Base-by-base conservation (phyloP, 1,139 yeast genomes). In the Geotrichum klebahnii region DNA sequence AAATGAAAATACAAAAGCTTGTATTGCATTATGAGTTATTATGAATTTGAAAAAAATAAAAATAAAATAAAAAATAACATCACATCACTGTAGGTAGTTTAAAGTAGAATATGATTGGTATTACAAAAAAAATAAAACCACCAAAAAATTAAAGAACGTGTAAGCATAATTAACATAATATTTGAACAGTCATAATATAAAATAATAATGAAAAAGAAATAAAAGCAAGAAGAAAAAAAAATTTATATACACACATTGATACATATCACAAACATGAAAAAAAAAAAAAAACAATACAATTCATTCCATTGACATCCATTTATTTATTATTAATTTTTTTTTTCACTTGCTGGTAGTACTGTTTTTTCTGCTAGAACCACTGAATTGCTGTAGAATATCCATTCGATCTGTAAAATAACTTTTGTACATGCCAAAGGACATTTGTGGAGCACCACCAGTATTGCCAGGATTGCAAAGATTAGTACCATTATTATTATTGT, bases 331-430 rank as follows among this genome's bases (percentile, higher is more conserved):
- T 29, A 31, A 32, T 17, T 34, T 14, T 44, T 39, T 9, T 31
- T 16, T 22, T 35, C 35, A 24, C 31, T 20, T 12, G 41, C 35
- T 3, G 43, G 26, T 19, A n/a, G n/a, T n/a, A n/a, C n/a, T n/a
- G n/a, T n/a, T n/a, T n/a, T n/a, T n/a, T n/a, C n/a, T n/a, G n/a
- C n/a, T n/a, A n/a, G n/a, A n/a, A n/a, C 16, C 5, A 33, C 53
- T 51, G 20, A 29, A 36, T 5, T 46, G 50, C 32, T 55, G 56
- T 24, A 62, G 48, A 40, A 62, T 59, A 44, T 59, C 60, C 58
- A 61, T 53, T 9, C 66, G 53, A 49, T 62, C 66, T n/a, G 52
- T 45, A 38, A 59, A 59, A 39, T 62, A 62, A 3, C 53, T 51
- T 47, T 60, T 59, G 52, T 61, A 61, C 26, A 57, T 52, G 29